A percentile compares a stretch with the other conserved stretches of the same genome.
Conservation (phyloP, 2,329 filamentous ascomycete genomes). For the Monascus ruber region DNA sequence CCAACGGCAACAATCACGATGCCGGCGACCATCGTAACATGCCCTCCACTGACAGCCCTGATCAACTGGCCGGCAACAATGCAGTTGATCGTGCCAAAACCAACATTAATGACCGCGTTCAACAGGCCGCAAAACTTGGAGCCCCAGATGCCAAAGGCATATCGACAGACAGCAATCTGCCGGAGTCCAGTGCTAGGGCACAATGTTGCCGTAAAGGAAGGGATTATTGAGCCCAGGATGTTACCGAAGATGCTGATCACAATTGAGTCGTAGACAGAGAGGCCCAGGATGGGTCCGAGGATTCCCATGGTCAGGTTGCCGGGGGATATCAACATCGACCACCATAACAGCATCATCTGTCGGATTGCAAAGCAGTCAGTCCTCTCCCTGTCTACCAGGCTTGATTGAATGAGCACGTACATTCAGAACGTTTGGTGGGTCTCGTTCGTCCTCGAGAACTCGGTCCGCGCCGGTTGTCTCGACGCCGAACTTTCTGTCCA, state of each 20-base stretch:
- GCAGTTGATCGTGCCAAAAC: constrained; percentile 12
- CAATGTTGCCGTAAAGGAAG: constrained; percentile 8
- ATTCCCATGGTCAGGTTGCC: constrained; percentile 11
- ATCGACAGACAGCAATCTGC: constrained; percentile 16
- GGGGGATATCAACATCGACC: constrained; percentile 8
- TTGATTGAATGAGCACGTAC: too few species aligned
- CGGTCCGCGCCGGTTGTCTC: too few species aligned
- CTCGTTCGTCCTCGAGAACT: too few species aligned
- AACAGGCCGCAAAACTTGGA: constrained; percentile 16
- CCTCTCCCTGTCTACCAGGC: too few species aligned
- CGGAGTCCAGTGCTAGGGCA: constrained; percentile 12
- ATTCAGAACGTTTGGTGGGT: too few species aligned
- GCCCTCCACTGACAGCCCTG: constrained; percentile 12
- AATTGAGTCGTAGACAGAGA: constrained; percentile 13
- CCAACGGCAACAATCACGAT: constrained; percentile 14
- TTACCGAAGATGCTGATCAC: constrained; percentile 13
- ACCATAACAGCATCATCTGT: constrained; percentile 13
- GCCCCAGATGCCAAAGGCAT: constrained; percentile 17
- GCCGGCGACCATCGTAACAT: constrained; percentile 12
- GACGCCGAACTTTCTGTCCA: too few species aligned
- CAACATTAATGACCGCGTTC: constrained; percentile 15
- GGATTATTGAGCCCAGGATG: constrained; percentile 10
- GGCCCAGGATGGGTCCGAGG: constrained; percentile 14
- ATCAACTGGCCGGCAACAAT: constrained; percentile 15
- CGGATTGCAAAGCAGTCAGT: neutral